Base-by-base conservation (phyloP, 2,329 filamentous ascomycete species). In the Alternaria brassicicola region DNA sequence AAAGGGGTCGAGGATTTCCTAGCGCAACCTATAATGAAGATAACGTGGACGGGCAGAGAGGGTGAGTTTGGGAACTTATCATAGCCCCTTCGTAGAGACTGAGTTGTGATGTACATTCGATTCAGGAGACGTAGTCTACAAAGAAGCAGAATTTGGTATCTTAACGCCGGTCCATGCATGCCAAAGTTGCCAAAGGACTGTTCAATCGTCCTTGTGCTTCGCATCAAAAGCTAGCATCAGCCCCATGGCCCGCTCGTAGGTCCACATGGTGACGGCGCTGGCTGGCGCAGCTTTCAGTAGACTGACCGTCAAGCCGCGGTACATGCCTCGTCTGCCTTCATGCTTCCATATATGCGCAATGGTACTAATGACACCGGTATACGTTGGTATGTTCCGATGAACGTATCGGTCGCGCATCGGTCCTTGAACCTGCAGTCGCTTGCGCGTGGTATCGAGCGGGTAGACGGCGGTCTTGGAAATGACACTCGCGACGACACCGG, bases 381-480 rank as follows among this genome's bases (percentile, higher is more conserved):
- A 98, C 66, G 90, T 88, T 1, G 95, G 95, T 9, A 98, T 97
- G 71, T 96, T 92, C 69, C 87, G 86, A 77, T 96, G 90, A 15
- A 94, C 87, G 75, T 97, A 99, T 63, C 83, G 83, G 35, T 79
- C 79, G 61, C 93, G 83, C 59, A 90, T 96, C 1, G 95, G 95
- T 0, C 95, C 95, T 77, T 99, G 95, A 3, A 99, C 93, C 79
- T 99, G 95, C 66, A 99, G 84, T 45, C 95, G 84, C 81, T 98
- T 99, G 65, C 95, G 83, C 33, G 97, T 92, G 26, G 97, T 87
- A 75, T 99, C 95, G 23, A 99, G 83, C 15, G 95, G 95, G 68
- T 98, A 99, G 10, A 97, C 92, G 1, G 86, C 87, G 30, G 93
- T 96, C 80, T 99, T 99, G 41, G 92, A 89, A 21, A 92, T 68